Conservation (phyloP, 1,284 basidiomycete genomes). For the Papiliotrema nemorosa region DNA sequence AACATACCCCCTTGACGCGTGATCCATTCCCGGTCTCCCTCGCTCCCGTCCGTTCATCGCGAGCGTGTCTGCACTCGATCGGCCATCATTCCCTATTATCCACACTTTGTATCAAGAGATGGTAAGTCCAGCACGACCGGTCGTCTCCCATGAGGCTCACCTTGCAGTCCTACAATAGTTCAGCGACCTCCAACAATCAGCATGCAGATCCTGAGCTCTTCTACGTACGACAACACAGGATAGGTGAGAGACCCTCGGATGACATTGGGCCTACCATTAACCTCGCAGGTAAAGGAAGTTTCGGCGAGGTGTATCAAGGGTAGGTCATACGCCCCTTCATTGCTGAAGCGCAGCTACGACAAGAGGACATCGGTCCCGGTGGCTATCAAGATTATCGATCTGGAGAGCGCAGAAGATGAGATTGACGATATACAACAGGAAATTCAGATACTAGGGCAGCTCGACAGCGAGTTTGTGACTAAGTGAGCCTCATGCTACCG, state of each 20-base stretch:
- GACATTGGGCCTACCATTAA: not conserved
- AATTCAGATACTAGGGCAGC: conserved; percentile 95
- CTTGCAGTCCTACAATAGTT: conserved; percentile 16
- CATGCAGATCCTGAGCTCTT: conserved; percentile 80
- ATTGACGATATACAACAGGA: conserved; percentile 99
- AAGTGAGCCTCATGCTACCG: conserved; percentile 58
- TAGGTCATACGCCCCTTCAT: conserved; percentile 40
- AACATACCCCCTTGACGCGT: too few species aligned
- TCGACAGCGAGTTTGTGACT: conserved; percentile 93
- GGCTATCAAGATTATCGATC: conserved; percentile 97
- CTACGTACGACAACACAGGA: conserved; percentile 94
- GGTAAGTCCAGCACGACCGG: too few species aligned
- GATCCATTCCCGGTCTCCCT: too few species aligned
- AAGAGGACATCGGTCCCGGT: conserved; percentile 88
- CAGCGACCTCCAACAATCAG: conserved; percentile 14
- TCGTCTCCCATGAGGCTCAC: too few species aligned
- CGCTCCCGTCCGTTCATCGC: too few species aligned
- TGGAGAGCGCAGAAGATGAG: conserved; percentile 98
- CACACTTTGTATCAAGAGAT: too few species aligned
- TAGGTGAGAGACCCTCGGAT: conserved; percentile 60
- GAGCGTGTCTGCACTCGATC: too few species aligned
- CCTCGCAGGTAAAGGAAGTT: conserved; percentile 83
- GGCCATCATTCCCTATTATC: too few species aligned
- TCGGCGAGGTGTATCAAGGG: conserved; percentile 98
- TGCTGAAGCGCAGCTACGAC: conserved; percentile 64